Evolutionary conservation across 1,284 basidiomycete species (phyloP).

Genomic region (Inonotus hispidus): DNA sequence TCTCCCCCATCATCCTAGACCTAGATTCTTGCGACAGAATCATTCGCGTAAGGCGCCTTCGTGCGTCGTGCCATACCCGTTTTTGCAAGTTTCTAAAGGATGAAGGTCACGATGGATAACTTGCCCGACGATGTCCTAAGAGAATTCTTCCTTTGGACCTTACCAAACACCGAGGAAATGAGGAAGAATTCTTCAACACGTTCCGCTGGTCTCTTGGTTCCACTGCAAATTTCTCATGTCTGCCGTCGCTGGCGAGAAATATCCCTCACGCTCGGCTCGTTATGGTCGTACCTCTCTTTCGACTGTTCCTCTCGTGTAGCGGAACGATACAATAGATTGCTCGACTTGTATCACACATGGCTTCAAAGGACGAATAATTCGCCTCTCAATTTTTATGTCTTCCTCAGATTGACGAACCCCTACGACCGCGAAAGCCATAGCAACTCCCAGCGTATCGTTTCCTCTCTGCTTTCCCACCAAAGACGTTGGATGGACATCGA

Average conservation of each 20-base stretch:
- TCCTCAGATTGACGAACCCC: neutral
- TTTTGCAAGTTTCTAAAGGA: too few relatives aligned
- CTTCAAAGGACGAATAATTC: neutral
- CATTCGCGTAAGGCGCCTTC: too few relatives aligned
- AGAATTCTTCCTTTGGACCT: neutral
- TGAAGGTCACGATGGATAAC: neutral
- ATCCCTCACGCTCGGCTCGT: neutral
- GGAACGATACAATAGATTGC: neutral
- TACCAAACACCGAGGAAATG: neutral
- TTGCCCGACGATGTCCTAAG: neutral
- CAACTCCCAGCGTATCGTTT: neutral
- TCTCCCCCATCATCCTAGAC: too few relatives aligned
- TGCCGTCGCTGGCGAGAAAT: neutral
- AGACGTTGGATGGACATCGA: neutral
- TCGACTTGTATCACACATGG: neutral
- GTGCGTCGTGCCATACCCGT: too few relatives aligned
- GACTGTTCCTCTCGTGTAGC: neutral
- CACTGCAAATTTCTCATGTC: neutral
- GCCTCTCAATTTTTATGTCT: neutral
- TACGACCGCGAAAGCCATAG: neutral
- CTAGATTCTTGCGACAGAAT: too few relatives aligned
- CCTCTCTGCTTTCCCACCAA: neutral
- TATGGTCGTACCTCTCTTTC: neutral
- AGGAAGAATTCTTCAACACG: neutral
- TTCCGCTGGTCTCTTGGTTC: neutral